Conservation (phyloP, 73 alveolate genomes). For the Blepharisma japonicum region DNA sequence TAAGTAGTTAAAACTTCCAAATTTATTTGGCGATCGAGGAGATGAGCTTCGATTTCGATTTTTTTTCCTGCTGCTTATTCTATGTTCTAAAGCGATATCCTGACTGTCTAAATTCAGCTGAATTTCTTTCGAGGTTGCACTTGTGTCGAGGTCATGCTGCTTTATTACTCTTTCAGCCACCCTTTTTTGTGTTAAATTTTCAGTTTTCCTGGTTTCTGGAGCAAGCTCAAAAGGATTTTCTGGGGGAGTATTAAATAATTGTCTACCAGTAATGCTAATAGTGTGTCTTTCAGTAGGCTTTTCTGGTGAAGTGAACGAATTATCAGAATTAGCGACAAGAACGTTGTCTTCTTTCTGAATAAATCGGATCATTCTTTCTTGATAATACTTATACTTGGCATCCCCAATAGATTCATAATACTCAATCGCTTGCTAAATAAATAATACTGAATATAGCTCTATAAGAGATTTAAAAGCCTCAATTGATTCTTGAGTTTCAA, state of each 20-base stretch:
- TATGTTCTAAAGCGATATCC: neutral
- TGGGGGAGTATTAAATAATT: no score
- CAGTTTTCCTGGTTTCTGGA: no score
- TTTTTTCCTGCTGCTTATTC: neutral
- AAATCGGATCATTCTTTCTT: neutral
- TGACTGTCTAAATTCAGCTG: neutral
- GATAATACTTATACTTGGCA: conserved; percentile 6
- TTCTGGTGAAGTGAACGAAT: no score
- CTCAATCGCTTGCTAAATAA: conserved; percentile 25
- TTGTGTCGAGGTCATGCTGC: neutral
- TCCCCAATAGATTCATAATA: conserved; percentile 14
- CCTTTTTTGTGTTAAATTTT: neutral
- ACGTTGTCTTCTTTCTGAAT: neutral
- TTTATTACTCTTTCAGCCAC: neutral
- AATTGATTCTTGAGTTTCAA: neutral
- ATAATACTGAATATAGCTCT: conserved; percentile 4
- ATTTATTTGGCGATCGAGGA: neutral
- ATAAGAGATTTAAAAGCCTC: neutral
- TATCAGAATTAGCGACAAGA: neutral
- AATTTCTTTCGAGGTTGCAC: neutral
- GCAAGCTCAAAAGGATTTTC: no score
- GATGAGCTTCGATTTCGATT: conserved; percentile 1
- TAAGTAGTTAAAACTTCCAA: no score
- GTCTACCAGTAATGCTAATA: no score
- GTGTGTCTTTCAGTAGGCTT: no score